Base-by-base conservation (phyloP, 1,284 basidiomycete species). In the Microstroma glucosiphilum region DNA sequence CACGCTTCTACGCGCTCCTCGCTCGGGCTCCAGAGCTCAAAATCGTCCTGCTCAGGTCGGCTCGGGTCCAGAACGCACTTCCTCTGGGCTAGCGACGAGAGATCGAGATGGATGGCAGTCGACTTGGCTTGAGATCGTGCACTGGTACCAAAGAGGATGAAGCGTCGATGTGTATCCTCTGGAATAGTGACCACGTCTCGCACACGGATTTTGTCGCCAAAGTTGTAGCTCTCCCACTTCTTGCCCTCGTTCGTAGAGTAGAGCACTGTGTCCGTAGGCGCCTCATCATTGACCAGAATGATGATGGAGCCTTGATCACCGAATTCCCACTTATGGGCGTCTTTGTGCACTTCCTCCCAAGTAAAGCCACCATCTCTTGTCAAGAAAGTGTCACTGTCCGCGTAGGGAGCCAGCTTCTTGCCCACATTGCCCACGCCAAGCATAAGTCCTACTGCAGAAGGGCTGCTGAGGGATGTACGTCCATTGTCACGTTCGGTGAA, bases 361-460 rank as follows among this genome's bases (percentile, higher is more conserved):
- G 90, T 92, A 81, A 96, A 96, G 7, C 94, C 96, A 6, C 88
- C 96, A 74, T 99, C 92, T 1, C 94, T 89, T 54, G 90, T 92
- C 46, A 98, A 84, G 86, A 97, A 98, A 0, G 92, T 96, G 80
- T 97, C 94, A 67, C 88, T 88, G 51, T 96, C 89, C 1, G 83
- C 85, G 80, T 98, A 98, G 0, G 87, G 83, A 0, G 86, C 86
- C 0, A 98, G 85, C 6, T 82, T 80, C 69, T 91, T 88, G 37
- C 96, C 94, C 8, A 98, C 92, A 73, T 92, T 98, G n/a, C 94
- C 94, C 48, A 97, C 92, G 1, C 89, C 96, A 84, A 98, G 89
- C 82, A 98, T 86, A 15, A 98, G 83, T 7, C 94, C 96, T 1
- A 91, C 87, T 2, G 93, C 88, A 0, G 91, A 89, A 0, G 94